These are phyloP conservation scores for Trichomonascaceae sp. DNA, from an alignment of 1,139 yeast genomes.

Conservation along the genomic window DNA sequence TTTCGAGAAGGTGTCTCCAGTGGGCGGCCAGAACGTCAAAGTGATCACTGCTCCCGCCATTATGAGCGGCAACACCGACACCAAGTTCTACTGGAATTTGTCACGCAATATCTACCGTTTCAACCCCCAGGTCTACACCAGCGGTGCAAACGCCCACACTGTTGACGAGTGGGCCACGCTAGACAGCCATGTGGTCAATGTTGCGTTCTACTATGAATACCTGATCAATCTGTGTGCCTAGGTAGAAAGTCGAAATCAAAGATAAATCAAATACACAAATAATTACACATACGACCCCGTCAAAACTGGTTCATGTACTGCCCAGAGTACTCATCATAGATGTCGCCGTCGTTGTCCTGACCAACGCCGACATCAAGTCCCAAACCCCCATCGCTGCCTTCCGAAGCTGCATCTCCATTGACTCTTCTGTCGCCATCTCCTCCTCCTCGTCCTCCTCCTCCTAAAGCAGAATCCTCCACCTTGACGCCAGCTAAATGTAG, in stretches of 20 bases:
- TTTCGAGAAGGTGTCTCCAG: constrained; percentile 36
- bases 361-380: constrained; percentile 7
- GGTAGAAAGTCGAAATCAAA: neutral
- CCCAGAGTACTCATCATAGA: constrained; percentile 18
- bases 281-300: neutral
- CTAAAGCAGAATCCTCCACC: neutral
- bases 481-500: no score
- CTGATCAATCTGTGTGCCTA: constrained; percentile 6
- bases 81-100: constrained; percentile 63
- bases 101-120: constrained; percentile 63
- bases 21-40: constrained; percentile 2
- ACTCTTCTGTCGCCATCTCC: constrained; percentile 2
- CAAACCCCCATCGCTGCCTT: neutral
- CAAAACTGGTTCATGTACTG: constrained; percentile 13
- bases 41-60: constrained; percentile 49
- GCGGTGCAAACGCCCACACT: constrained; percentile 32
- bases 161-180: constrained; percentile 44
- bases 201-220: constrained; percentile 47
- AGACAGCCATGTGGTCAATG: constrained; percentile 41
- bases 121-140: constrained; percentile 27
- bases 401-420: neutral
- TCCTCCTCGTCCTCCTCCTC: neutral
- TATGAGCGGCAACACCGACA: constrained; percentile 77
- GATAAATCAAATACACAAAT: neutral
- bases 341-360: constrained; percentile 12